Base-by-base conservation (phyloP, 2,329 filamentous ascomycete species). In the Myriosclerotinia curreyana region DNA sequence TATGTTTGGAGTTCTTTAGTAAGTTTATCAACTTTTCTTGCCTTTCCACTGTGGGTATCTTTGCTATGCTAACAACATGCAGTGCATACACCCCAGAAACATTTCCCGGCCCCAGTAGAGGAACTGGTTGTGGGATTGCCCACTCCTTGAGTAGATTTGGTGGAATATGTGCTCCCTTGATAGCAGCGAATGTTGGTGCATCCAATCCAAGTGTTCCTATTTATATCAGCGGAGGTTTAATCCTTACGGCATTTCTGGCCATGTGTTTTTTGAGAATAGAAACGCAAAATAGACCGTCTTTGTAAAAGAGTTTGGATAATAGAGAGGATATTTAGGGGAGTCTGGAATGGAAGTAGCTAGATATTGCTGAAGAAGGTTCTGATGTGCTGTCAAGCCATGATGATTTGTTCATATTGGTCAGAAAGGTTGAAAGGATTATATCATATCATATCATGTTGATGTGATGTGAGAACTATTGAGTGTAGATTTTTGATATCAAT, bases 1-100 rank as follows among this genome's bases (percentile, higher is more conserved):
- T 76, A 89, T 89, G 85, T 91, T 91, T 75, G 88, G 88, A 64
- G 87, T 91, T 1, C 77, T 92, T 1, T 92, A 91, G 60, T 62
- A 48, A 56, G 60, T 62, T n/a, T 9, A 46, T 36, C n/a, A 17
- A 7, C 17, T 25, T n/a, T 42, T 20, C 3, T 36, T 17, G 44
- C 9, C 25, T 20, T 28, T 9, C 9, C 20, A 5, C 48, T 34
- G 42, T 20, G 42, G 1, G 5, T 15, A 1, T 48, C 48, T 20
- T 17, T 25, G 40, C 49, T 28, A n/a, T 62, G 48, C 50, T 62
- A 38, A 62, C 40, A 38, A 36, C 11, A n/a, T 48, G 22, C 20
- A 62, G 60, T 73, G 87, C 88, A 9, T 92, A 90, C 73, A 91
- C 89, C 0, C 89, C 89, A 0, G 89, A 92, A 71, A 84, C 91